These are phyloP conservation scores for Gynandropsis gynandra DNA, from an alignment of 345 rosid species.

Conservation along the genomic window DNA sequence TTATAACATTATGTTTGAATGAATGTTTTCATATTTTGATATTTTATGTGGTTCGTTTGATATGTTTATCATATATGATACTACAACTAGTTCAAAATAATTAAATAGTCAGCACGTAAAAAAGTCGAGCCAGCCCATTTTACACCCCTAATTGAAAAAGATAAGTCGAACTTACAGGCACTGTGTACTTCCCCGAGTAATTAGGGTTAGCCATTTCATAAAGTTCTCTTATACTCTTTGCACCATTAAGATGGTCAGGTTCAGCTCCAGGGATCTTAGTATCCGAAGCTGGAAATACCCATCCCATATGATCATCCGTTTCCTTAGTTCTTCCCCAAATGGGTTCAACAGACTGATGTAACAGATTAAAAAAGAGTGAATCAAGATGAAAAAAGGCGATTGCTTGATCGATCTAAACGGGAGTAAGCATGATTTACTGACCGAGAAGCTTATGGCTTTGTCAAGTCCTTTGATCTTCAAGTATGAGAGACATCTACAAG, in stretches of 20 bases:
- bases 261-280: constrained; percentile 74
- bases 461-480: constrained; percentile 84
- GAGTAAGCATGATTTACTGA: constrained; percentile 25
- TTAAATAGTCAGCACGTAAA: no score
- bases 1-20: no score
- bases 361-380: constrained; percentile 5
- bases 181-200: constrained; percentile 72
- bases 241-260: constrained; percentile 63
- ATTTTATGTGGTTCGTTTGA: no score
- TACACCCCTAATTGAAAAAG: no score
- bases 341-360: constrained; percentile 63
- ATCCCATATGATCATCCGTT: constrained; percentile 79
- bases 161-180: constrained; percentile 60
- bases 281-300: constrained; percentile 63
- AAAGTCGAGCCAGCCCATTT: no score
- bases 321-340: constrained; percentile 88
- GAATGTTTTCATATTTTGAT: no score
- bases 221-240: constrained; percentile 65
- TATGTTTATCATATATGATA: no score
- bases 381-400: constrained; percentile 12
- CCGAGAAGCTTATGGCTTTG: constrained; percentile 69
- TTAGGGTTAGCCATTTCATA: constrained; percentile 76
- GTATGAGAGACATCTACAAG: constrained; percentile 75
- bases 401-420: background rate
- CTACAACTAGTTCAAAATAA: no score